Evolutionary conservation across 371 early-diverging fungal species (phyloP).

Genomic region (Chytridium lagenaria): DNA sequence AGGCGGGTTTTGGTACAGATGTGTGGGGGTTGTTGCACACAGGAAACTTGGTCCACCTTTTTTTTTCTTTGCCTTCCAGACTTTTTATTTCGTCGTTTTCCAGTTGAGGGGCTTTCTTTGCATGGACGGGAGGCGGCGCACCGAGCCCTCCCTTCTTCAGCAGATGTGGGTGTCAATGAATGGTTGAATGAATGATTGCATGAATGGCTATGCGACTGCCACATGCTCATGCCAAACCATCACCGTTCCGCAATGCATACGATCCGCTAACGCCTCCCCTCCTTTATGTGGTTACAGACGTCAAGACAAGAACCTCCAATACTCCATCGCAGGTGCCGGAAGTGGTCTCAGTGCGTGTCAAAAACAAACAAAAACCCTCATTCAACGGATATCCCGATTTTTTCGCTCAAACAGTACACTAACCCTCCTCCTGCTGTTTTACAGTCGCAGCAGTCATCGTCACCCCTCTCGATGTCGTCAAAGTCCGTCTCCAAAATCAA

Average conservation of each 20-base stretch:
- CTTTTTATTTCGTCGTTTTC: too few species aligned
- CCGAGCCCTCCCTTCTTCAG: not conserved
- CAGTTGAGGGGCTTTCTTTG: not conserved
- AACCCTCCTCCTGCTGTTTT: too few species aligned
- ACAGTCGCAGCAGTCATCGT: constrained; percentile 79
- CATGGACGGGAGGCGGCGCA: not conserved
- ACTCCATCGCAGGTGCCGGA: constrained; percentile 38
- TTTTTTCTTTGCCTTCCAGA: too few species aligned
- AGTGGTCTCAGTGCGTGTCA: constrained; percentile 27
- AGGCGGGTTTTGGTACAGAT: not conserved
- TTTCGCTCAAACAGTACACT: too few species aligned
- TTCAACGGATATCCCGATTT: constrained; percentile 35
- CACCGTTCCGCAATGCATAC: not conserved
- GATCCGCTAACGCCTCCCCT: too few species aligned
- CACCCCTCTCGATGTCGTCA: constrained; percentile 94
- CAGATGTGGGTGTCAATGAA: not conserved
- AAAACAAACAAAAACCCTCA: not conserved
- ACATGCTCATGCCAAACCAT: too few species aligned
- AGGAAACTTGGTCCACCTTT: too few species aligned
- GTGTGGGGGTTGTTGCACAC: too few species aligned
- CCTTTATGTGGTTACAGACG: not conserved
- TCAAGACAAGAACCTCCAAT: constrained; percentile 26
- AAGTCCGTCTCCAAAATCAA: constrained; percentile 93
- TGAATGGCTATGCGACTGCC: too few species aligned
- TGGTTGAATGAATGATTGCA: too few species aligned